phyloP scores from a whole-genome alignment of 257 asterid genomes.

The Nicotiana tomentosiformis region DNA sequence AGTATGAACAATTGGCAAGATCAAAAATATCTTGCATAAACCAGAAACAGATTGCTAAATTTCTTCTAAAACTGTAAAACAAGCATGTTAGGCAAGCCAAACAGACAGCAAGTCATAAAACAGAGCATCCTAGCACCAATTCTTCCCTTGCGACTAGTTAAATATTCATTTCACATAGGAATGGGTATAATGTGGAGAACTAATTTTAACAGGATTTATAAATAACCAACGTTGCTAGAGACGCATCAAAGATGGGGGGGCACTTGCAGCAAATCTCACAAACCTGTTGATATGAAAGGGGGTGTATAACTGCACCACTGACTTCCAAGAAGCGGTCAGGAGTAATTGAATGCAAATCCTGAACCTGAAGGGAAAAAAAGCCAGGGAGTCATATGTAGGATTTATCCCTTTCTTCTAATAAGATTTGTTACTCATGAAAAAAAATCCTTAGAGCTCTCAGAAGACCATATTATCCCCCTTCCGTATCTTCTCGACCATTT shows the following conservation, averaged over 20 bases:
- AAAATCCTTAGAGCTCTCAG: not conserved
- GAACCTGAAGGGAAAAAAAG: conserved; percentile 57
- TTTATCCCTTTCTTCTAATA: not conserved
- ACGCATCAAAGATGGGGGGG: not conserved
- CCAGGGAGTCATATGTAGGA: not conserved
- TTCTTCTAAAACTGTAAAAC: not conserved
- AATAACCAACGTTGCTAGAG: not conserved
- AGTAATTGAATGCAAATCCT: conserved; percentile 87
- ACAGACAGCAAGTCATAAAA: not conserved
- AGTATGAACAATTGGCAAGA: not conserved
- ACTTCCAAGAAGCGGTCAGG: conserved; percentile 93
- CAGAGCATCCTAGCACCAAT: not conserved
- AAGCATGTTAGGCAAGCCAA: not conserved
- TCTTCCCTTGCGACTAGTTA: not conserved
- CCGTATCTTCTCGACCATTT: no score
- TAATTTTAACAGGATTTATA: not conserved
- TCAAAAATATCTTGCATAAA: not conserved
- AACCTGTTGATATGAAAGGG: conserved; percentile 99
- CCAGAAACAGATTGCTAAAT: not conserved
- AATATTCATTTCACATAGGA: not conserved
- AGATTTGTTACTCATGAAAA: not conserved
- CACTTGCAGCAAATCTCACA: not conserved
- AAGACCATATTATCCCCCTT: not conserved
- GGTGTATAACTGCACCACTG: conserved; percentile 97
- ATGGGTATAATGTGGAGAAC: not conserved